Evolutionary conservation across 1,284 basidiomycete species (phyloP), one percentile per base, ranked within the genome.

Genomic region (Mycena citricolor): DNA sequence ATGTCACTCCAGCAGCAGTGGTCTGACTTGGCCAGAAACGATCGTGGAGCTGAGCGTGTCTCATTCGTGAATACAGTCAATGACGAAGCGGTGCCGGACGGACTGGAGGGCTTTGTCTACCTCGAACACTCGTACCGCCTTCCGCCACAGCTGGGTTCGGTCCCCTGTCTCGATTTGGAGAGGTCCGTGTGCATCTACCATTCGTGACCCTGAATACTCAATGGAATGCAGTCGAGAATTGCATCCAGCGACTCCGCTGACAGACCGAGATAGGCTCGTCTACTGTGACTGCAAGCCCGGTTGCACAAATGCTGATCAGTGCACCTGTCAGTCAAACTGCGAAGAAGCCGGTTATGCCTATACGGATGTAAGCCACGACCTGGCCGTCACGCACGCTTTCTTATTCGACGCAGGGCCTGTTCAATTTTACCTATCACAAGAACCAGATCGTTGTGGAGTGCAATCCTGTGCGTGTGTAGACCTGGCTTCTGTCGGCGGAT

Each of bases 51-150:
- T 8, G 44, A 35, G 10, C 36, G 36, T 8, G 37, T 52, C 40
- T 30, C 24, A 4, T 49, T 52, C 24, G 44, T 41, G 4, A 52
- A 52, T 32, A 47, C 49, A 3, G 20, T 49, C 10, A 29, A 52
- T 25, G 44, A 46, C 5, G 51, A 52, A 23, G 40, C 42, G 37
- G 22, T 52, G 13, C 51, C 51, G 23, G 29, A 21, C 13, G 33
- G 29, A 2, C 23, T 25, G 30, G 22, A 30, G 20, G n/a, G n/a
- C n/a, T 52, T 52, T 13, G 13, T 8, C 17, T 52, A 52, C 24
- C 32, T 52, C 10, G 51, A 52, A 37, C 43, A 49, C 25, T 17
- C 19, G 24, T 52, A 52, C 28, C 12, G 17, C 4, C 35, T 19
- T n/a, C n/a, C 28, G 4, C 26, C 25, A 21, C 7, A 20, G 11